Evolutionary conservation across 1,284 basidiomycete genomes (phyloP), one percentile per base, ranked within the genome.

Genomic region (Moesziomyces globuligerus): DNA sequence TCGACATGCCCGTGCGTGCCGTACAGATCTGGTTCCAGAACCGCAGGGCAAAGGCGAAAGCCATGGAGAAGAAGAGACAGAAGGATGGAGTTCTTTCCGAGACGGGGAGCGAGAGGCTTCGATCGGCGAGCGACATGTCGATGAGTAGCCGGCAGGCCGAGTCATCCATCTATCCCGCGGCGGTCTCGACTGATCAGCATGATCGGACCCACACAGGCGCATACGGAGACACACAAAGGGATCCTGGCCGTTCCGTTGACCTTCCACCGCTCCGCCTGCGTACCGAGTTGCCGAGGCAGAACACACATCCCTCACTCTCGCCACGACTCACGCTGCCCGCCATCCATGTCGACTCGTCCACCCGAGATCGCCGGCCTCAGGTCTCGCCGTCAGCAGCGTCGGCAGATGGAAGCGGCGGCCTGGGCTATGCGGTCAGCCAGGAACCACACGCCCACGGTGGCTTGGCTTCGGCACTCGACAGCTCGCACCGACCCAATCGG

Each of bases 1-100:
- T 78, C 28, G 74, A 74, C 49, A 78, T 78, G 76, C 72, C 74
- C 9, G 48, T 61, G 10, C 40, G 76, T 4, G 72, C 74, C 13
- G 69, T 78, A 8, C 76, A 78, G 60, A 74, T 76, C 32, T 76
- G 74, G 74, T 76, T 76, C 40, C 74, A 76, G 49, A 76, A 78
- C 28, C 67, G 76, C 3, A 52, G 76, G 9, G 76, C 76, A 3
- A 78, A 78, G 38, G 76, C 76, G 0, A 78, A 78, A 48, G 62
- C 74, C 7, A 36, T 61, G 48, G 71, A 69, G 20, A 75, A 71
- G 48, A 62, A 62, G 59, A 50, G 48, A n/a, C 36, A 39, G 39
- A 34, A 34, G 24, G 40, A 36, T 34, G 40, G 21, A 2, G 43
- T 1, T 8, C n/a, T n/a, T n/a, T 7, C 39, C 10, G 39, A 40